phyloP scores from a whole-genome alignment of 176 grass and related monocot genomes.

The Oryza glaberrima region DNA sequence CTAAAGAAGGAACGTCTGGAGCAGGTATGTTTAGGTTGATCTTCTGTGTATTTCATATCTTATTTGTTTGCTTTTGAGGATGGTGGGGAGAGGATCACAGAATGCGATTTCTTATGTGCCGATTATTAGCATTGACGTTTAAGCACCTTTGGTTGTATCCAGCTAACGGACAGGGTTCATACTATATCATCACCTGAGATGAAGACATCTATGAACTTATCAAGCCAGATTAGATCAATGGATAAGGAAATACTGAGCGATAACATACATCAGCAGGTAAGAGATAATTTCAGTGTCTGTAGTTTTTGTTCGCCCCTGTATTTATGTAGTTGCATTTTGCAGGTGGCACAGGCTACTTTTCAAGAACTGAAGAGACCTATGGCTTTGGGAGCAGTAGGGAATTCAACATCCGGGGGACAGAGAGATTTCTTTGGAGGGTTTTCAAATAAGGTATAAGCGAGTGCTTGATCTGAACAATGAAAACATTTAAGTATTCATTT shows the following conservation, averaged over 20 bases:
- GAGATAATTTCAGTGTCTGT: conserved; percentile 25
- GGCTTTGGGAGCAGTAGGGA: conserved; percentile 65
- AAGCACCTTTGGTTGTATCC: background rate
- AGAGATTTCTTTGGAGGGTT: conserved; percentile 27
- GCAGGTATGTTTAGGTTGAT: conserved; percentile 34
- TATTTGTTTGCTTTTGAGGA: conserved; percentile 11
- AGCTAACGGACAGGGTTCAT: conserved; percentile 25
- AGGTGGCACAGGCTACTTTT: conserved; percentile 37
- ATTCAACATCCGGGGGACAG: conserved; percentile 54
- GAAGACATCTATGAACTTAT: conserved; percentile 26
- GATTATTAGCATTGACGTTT: conserved; percentile 21
- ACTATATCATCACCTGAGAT: conserved; percentile 39
- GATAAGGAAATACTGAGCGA: conserved; percentile 48
- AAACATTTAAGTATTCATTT: conserved; percentile 10
- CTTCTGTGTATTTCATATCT: conserved; percentile 13
- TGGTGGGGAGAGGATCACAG: background rate
- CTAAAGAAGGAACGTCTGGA: conserved; percentile 62
- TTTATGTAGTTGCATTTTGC: conserved; percentile 28
- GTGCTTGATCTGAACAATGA: conserved; percentile 5
- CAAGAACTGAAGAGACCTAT: conserved; percentile 52
- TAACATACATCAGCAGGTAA: conserved; percentile 40
- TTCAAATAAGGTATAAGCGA: conserved; percentile 49
- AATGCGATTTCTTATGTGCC: conserved; percentile 11
- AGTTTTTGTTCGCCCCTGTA: conserved; percentile 8
- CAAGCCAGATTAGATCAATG: conserved; percentile 30